A percentile compares a stretch with the other conserved stretches of the same genome.
phyloP scores from a whole-genome alignment of 352 stramenopile genomes.

The Globisporangium okanoganense region DNA sequence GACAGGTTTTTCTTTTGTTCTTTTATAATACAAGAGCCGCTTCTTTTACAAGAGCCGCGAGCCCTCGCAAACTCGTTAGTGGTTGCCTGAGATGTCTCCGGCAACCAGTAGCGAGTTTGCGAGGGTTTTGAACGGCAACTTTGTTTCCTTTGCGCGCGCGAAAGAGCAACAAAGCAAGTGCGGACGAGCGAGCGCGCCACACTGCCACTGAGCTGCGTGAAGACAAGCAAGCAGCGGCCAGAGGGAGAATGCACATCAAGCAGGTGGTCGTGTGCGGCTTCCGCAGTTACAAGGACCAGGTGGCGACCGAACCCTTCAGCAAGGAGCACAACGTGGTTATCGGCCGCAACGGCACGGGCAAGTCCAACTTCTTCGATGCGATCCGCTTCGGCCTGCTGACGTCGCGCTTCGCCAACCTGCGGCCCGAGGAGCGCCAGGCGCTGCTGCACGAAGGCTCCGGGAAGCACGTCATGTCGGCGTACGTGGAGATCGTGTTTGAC shows the following conservation, averaged over 20 bases:
- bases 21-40: no score
- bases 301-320: conserved; percentile 90
- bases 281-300: conserved; percentile 92
- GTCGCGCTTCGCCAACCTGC: conserved; percentile 90
- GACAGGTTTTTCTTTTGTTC: no score
- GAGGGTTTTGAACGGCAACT: no score
- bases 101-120: no score
- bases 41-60: no score
- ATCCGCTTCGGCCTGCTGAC: conserved; percentile 98
- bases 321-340: conserved; percentile 97
- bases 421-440: conserved; percentile 89
- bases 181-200: background rate
- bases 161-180: background rate
- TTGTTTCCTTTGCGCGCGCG: no score
- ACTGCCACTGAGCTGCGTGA: background rate
- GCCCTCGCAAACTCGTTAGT: no score
- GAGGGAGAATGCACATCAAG: conserved; percentile 93
- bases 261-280: conserved; percentile 95
- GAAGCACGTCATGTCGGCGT: conserved; percentile 95
- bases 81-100: no score
- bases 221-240: background rate
- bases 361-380: conserved; percentile 99
- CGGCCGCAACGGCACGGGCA: conserved; percentile 96
- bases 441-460: conserved; percentile 95
- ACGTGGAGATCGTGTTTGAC: conserved; percentile 99